phyloP scores from a whole-genome alignment of 176 grass and related monocot species.

The Ampelocalamus luodianensis region DNA sequence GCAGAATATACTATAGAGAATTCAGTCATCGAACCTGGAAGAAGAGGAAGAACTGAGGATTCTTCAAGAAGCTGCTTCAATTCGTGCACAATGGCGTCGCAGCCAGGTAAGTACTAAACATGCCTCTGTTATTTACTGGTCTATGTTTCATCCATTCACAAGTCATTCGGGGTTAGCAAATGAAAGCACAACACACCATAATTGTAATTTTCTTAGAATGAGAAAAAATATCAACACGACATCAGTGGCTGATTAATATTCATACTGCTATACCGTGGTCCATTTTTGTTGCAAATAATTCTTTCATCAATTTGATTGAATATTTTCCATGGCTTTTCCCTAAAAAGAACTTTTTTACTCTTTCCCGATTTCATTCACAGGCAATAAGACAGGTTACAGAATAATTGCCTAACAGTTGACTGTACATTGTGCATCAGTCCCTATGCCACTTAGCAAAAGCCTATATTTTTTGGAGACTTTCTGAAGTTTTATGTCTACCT shows the following conservation, averaged over 20 bases:
- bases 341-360: not conserved
- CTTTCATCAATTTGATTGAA: too few relatives aligned
- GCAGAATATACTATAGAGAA: constrained; percentile 86
- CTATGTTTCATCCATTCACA: constrained; percentile 19
- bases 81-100: constrained; percentile 73
- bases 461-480: constrained; percentile 8
- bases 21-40: constrained; percentile 82
- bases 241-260: too few relatives aligned
- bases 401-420: not conserved
- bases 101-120: constrained; percentile 46
- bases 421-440: constrained; percentile 2
- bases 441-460: constrained; percentile 20
- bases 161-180: not conserved
- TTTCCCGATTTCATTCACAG: not conserved
- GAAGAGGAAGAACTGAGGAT: constrained; percentile 87
- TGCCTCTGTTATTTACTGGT: constrained; percentile 26
- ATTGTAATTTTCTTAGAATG: too few relatives aligned
- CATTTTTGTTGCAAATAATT: too few relatives aligned
- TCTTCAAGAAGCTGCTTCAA: constrained; percentile 79
- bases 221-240: too few relatives aligned
- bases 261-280: too few relatives aligned
- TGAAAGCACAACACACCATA: too few relatives aligned
- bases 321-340: too few relatives aligned
- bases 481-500: constrained; percentile 8
- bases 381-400: constrained; percentile 18